phyloP scores from a whole-genome alignment of 441 rosid species.

The Gossypium schwendimanii region DNA sequence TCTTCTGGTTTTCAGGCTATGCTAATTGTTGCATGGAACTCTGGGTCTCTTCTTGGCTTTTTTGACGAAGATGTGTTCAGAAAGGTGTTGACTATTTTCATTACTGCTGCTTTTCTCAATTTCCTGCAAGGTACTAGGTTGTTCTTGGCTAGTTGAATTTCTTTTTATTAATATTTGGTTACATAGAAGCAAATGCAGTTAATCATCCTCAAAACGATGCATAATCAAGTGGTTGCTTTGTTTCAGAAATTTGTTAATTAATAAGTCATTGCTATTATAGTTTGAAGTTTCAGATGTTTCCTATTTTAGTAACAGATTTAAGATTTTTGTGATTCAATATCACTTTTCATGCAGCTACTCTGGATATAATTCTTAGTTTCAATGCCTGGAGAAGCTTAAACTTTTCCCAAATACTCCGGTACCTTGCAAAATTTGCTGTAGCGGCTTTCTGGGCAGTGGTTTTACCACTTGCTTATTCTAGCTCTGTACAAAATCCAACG shows the following conservation, averaged over 20 bases:
- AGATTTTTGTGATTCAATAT: conserved; percentile 10
- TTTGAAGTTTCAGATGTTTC: conserved; percentile 10
- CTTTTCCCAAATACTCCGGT: conserved; percentile 68
- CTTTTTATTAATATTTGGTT: conserved; percentile 7
- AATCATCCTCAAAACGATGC: conserved; percentile 1
- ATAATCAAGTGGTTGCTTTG: neutral
- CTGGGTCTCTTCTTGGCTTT: conserved; percentile 63
- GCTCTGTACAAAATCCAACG: conserved; percentile 65
- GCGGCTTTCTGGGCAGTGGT: conserved; percentile 87
- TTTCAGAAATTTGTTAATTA: conserved; percentile 5
- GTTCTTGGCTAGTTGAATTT: conserved; percentile 10
- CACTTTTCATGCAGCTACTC: conserved; percentile 48
- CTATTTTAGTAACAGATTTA: neutral
- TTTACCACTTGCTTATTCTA: conserved; percentile 74
- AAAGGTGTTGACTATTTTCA: conserved; percentile 71
- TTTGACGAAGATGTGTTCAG: conserved; percentile 56
- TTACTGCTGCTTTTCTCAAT: conserved; percentile 85
- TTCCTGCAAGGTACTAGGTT: conserved; percentile 62
- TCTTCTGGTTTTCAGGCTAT: conserved; percentile 58
- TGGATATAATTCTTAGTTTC: conserved; percentile 82
- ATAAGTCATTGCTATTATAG: neutral
- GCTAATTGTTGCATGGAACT: conserved; percentile 87
- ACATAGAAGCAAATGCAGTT: neutral
- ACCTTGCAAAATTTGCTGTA: conserved; percentile 63
- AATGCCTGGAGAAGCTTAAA: conserved; percentile 90